A percentile compares a stretch with the other conserved stretches of the same genome.
These are phyloP conservation scores for Filobasidium floriforme DNA, from an alignment of 768 basidiomycete genomes.

Conservation along the genomic window DNA sequence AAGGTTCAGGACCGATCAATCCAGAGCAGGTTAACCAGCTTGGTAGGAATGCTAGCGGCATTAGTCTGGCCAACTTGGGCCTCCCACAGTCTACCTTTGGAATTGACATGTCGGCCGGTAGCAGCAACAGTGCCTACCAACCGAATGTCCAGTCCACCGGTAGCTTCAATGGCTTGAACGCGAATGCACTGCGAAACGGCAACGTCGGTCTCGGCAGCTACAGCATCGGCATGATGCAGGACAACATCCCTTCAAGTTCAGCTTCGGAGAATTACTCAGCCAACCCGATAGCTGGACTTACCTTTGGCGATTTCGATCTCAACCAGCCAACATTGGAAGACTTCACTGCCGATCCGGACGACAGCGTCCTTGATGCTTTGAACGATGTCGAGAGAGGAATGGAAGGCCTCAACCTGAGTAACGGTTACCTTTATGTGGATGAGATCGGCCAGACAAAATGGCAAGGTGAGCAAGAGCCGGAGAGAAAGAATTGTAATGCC, in stretches of 20 bases:
- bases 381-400: conserved; percentile 40
- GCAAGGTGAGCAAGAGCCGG: conserved; percentile 35
- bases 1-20: background rate
- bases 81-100: background rate
- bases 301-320: background rate
- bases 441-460: conserved; percentile 46
- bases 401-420: conserved; percentile 43
- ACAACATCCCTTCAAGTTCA: background rate
- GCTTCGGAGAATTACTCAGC: background rate
- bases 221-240: background rate
- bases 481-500: background rate
- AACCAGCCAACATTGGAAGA: conserved; percentile 1
- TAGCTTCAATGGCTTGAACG: background rate
- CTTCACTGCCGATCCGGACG: background rate
- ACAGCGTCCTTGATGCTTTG: conserved; percentile 10
- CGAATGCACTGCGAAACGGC: background rate
- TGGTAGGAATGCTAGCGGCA: background rate
- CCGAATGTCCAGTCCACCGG: background rate
- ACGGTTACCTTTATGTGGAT: conserved; percentile 44
- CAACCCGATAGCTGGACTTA: background rate
- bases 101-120: background rate
- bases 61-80: background rate
- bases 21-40: background rate
- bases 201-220: background rate
- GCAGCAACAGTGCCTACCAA: background rate